These are phyloP conservation scores for Parathielavia hyrcaniae DNA, from an alignment of 495 filamentous ascomycete genomes.

Conservation along the genomic window DNA sequence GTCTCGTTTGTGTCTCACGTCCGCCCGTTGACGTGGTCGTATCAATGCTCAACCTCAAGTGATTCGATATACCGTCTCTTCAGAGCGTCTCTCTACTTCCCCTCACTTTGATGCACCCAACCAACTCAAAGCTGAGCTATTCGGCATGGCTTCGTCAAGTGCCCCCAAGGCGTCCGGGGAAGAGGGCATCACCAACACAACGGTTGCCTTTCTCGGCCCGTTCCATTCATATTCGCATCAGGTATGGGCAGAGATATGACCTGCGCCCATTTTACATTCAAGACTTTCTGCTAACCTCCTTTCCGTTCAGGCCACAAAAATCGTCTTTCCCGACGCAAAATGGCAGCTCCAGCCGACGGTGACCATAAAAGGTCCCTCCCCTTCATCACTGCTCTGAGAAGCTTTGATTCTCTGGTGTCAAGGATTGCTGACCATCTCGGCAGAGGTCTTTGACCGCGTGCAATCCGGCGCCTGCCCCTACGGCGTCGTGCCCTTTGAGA, in stretches of 20 bases:
- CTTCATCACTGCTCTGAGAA: too few relatives aligned
- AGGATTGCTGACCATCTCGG: too few relatives aligned
- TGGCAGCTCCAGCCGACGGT: slow-evolving; percentile 52
- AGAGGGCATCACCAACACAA: slow-evolving; percentile 1
- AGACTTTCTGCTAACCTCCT: not conserved
- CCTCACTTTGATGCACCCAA: too few relatives aligned
- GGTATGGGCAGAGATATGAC: slow-evolving; percentile 49
- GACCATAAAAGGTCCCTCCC: slow-evolving; percentile 53
- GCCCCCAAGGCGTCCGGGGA: not conserved
- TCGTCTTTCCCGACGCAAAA: slow-evolving; percentile 49
- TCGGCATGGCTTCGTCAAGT: slow-evolving; percentile 4
- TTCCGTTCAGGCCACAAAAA: slow-evolving; percentile 56
- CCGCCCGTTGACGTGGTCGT: not conserved
- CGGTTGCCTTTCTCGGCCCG: slow-evolving; percentile 80
- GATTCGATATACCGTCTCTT: too few relatives aligned
- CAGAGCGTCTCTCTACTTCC: too few relatives aligned
- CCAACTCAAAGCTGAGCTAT: too few relatives aligned
- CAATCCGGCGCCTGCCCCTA: slow-evolving; percentile 56
- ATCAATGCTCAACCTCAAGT: too few relatives aligned
- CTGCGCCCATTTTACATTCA: not conserved
- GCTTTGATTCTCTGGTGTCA: too few relatives aligned
- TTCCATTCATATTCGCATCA: slow-evolving; percentile 85
- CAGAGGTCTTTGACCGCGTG: slow-evolving; percentile 72
- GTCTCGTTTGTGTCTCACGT: not conserved
- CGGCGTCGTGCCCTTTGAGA: slow-evolving; percentile 93